Evolutionary conservation across 2,329 filamentous ascomycete genomes (phyloP), one percentile per base, ranked within the genome.

Genomic region (Cadophora gregata): DNA sequence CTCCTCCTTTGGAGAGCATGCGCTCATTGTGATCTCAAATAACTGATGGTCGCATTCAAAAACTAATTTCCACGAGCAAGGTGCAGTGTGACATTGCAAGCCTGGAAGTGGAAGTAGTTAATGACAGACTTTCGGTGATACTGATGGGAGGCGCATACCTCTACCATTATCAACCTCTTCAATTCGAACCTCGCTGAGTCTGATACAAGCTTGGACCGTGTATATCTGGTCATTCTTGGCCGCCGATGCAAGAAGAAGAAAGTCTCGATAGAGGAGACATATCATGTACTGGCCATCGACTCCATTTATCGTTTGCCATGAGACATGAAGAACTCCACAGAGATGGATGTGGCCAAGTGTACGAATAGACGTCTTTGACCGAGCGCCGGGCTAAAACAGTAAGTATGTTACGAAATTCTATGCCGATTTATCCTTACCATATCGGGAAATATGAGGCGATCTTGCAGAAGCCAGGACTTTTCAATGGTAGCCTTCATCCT

Each of bases 1-100:
- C 74, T 96, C 93, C 77, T 99, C 95, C 48, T 85, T 87, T 0
- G 88, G 83, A 1, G 91, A 95, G 73, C 93, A 97, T 42, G 93
- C 95, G 71, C 91, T 96, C 80, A 97, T 84, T 48, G 97, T 88
- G 19, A 97, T 80, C 78, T 98, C 95, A 76, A 92, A 95, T 62
- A 95, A 82, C 67, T 91, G 88, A 71, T 91, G 86, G 65, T 90
- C 85, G 70, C 87, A 87, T 76, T 96, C 90, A 74, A 98, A 97
- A 2, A 93, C 84, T 12, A 97, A 75, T 77, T 98, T 99, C 95
- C 94, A 98, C 1, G 93, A 96, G 77, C 92, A 92, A 0, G 92
- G 89, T 0, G 92, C 92, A 3, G 91, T 92, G 70, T 96, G 90
- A 74, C 93, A 97, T 82, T 95, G 93, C 8, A 98, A 77, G 0